Conservation (phyloP, 352 stramenopile species). For the Phytophthora tubulina region DNA sequence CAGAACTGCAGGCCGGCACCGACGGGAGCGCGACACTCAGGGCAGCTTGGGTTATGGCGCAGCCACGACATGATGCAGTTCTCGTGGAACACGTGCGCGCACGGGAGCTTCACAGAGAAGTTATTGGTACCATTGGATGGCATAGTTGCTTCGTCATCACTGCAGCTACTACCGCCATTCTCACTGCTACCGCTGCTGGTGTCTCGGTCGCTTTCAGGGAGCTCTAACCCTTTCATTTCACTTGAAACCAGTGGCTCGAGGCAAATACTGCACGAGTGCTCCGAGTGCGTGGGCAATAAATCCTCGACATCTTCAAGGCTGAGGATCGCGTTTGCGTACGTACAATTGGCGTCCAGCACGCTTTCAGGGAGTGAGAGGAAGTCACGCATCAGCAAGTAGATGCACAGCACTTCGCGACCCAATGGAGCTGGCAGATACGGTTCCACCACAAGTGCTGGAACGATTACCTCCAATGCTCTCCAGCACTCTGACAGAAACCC, state of each 20-base stretch:
- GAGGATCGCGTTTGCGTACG: conserved; percentile 67
- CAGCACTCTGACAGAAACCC: conserved; percentile 59
- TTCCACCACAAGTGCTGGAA: conserved; percentile 57
- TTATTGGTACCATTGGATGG: conserved; percentile 7
- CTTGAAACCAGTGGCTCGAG: conserved; percentile 48
- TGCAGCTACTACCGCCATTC: neutral
- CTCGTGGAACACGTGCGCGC: conserved; percentile 67
- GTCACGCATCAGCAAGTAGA: conserved; percentile 66
- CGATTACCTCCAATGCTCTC: conserved; percentile 54
- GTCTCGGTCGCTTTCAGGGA: conserved; percentile 12
- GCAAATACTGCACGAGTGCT: conserved; percentile 69
- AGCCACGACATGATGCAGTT: conserved; percentile 79
- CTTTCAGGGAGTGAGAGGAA: conserved; percentile 60
- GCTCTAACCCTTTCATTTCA: conserved; percentile 33
- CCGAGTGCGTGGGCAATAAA: conserved; percentile 40
- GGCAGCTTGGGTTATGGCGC: conserved; percentile 64
- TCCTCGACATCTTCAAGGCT: conserved; percentile 65
- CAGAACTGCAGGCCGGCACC: conserved; percentile 25
- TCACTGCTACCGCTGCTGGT: conserved; percentile 5
- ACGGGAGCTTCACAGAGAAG: conserved; percentile 60
- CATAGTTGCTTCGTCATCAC: neutral
- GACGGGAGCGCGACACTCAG: conserved; percentile 61
- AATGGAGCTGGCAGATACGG: conserved; percentile 47
- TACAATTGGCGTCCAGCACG: conserved; percentile 60
- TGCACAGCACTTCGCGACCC: conserved; percentile 47